Base-by-base conservation (phyloP, 148 eudicot genomes). In the Heliosperma pusillum region DNA sequence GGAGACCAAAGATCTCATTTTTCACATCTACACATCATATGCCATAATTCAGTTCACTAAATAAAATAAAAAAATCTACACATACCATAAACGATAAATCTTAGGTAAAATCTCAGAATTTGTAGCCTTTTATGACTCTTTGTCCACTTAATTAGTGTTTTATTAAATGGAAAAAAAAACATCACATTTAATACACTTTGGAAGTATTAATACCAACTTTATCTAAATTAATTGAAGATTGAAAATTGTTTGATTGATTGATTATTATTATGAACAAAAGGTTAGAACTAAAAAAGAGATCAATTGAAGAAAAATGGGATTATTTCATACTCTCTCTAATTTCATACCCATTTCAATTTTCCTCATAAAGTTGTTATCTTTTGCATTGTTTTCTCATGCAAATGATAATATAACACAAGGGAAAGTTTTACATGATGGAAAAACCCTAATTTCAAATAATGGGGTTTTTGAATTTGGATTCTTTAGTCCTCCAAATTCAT, bases 401-500 rank as follows among this genome's bases (percentile, higher is more conserved):
- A 24, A 16, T 44, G 56, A 77, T 59, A 80, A 36, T 21, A 76
- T 87, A 30, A 2, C 50, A 62, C 82, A 84, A 75, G 87, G 82
- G 44, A 55, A 74, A 19, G 24, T 52, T 1, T 20, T 88, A 20
- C 82, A 57, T 69, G 90, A 88, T 79, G 86, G 87, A 0, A 75
- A 90, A 24, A 84, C 84, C 71, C 82, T 88, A 25, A n/a, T 69
- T 25, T 90, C 96, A 56, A 6, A 77, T n/a, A 66, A 58, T 53
- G 73, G 82, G 30, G 52, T 50, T 0, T 93, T 85, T 66, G 76
- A 68, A 36, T 85, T 93, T 10, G 98, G 98, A 3, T 89, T 93
- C 76, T 93, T 89, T 76, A 84, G 86, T 66, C 92, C 91, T 5
- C 76, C 45, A n/a, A 88, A 82, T 77, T 82, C 97, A 24, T 76